Conservation (phyloP, 805 yeast genomes). For the Komagataella phaffii region DNA sequence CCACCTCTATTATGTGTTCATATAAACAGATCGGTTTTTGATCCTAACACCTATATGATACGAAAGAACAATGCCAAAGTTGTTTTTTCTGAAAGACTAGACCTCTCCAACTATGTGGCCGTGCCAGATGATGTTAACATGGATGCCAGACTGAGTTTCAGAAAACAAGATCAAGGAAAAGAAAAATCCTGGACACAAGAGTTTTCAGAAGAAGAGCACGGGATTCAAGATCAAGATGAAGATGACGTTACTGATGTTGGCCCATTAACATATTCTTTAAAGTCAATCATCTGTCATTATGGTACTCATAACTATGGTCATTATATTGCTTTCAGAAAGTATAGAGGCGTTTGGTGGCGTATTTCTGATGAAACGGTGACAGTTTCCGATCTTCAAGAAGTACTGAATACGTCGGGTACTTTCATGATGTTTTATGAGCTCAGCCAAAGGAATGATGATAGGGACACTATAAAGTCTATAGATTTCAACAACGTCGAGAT, state of each 20-base stretch:
- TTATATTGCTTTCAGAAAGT: constrained; percentile 76
- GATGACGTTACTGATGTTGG: constrained; percentile 13
- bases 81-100: constrained; percentile 56
- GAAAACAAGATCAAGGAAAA: constrained; percentile 35
- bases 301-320: constrained; percentile 98
- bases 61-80: constrained; percentile 77
- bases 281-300: constrained; percentile 82
- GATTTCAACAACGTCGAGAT: background rate
- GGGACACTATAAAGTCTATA: constrained; percentile 13
- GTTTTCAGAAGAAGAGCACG: constrained; percentile 2
- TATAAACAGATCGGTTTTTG: constrained; percentile 88
- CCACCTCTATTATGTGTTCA: constrained; percentile 79
- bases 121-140: constrained; percentile 56
- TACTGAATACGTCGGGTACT: constrained; percentile 70
- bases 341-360: constrained; percentile 89
- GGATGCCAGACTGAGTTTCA: constrained; percentile 70
- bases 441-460: constrained; percentile 12
- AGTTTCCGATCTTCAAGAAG: constrained; percentile 70
- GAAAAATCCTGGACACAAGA: constrained; percentile 7
- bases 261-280: constrained; percentile 50
- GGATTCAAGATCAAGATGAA: background rate
- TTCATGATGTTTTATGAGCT: constrained; percentile 86
- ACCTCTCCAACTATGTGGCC: constrained; percentile 58
- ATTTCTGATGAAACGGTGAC: constrained; percentile 84
- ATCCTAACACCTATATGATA: constrained; percentile 70